Conservation (phyloP, 768 basidiomycete species). For the Trametes cingulata region DNA sequence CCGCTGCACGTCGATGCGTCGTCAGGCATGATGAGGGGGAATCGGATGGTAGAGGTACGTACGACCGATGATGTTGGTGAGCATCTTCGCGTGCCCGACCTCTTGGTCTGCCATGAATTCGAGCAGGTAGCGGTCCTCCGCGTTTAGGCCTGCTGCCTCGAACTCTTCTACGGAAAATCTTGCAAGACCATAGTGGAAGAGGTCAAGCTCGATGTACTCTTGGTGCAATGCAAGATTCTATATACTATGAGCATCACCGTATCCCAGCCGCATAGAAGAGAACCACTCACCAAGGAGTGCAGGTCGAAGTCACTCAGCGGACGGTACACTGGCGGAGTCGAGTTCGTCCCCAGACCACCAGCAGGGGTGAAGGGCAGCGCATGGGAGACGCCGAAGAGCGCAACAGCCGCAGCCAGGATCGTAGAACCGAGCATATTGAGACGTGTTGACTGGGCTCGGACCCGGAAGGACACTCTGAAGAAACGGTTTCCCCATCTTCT, state of each 20-base stretch:
- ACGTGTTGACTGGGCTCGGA: no score
- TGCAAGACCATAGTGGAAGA: constrained; percentile 58
- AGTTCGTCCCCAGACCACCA: background rate
- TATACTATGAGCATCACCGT: no score
- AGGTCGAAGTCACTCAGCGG: background rate
- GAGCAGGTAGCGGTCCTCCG: constrained; percentile 55
- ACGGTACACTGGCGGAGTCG: background rate
- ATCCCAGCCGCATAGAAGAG: no score
- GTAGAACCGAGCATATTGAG: no score
- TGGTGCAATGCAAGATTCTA: constrained; percentile 48
- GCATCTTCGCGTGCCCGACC: constrained; percentile 56
- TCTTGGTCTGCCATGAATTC: constrained; percentile 67
- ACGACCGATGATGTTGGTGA: constrained; percentile 53
- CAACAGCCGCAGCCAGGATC: no score
- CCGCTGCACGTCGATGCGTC: constrained; percentile 24
- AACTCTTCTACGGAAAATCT: constrained; percentile 58
- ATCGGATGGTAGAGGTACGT: constrained; percentile 18
- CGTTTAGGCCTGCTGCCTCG: constrained; percentile 50
- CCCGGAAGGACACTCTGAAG: no score
- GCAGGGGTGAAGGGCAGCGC: background rate
- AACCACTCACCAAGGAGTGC: no score
- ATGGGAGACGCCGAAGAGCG: no score
- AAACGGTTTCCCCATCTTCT: no score
- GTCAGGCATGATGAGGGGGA: no score
- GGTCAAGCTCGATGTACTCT: constrained; percentile 62